These are phyloP conservation scores for Cutaneotrichosporon cavernicola DNA, from an alignment of 1,284 basidiomycete species.

Conservation along the genomic window DNA sequence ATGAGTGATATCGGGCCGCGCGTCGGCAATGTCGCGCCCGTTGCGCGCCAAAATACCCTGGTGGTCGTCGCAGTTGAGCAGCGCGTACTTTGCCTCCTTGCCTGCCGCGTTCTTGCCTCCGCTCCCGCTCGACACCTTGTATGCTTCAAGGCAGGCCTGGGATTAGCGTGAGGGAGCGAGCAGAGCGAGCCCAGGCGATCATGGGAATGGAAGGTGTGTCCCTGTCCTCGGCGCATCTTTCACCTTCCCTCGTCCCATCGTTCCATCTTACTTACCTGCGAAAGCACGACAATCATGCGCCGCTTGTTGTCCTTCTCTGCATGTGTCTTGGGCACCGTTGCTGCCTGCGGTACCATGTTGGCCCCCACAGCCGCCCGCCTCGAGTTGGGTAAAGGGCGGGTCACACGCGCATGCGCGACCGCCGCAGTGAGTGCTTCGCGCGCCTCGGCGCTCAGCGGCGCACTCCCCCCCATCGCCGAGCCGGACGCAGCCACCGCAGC, in stretches of 20 bases:
- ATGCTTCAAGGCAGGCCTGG: conserved; percentile 88
- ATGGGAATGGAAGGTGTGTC: too few species aligned
- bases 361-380: conserved; percentile 33
- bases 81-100: conserved; percentile 88
- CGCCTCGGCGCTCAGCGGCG: conserved; percentile 20
- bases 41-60: conserved; percentile 98
- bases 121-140: conserved; percentile 69
- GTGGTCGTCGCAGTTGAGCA: conserved; percentile 98
- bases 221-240: too few species aligned
- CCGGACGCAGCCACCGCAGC: conserved; percentile 24
- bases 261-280: conserved; percentile 41
- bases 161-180: conserved; percentile 50
- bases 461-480: conserved; percentile 5
- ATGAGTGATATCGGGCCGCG: conserved; percentile 96
- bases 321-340: conserved; percentile 67
- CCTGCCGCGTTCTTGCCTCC: conserved; percentile 55
- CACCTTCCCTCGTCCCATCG: too few species aligned
- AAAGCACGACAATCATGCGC: conserved; percentile 81
- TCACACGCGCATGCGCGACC: conserved; percentile 37
- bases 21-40: conserved; percentile 95
- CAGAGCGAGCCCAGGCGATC: too few species aligned
- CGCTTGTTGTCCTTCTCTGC: conserved; percentile 64
- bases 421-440: conserved; percentile 28
- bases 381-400: conserved; percentile 43
- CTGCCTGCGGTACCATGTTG: conserved; percentile 54